Evolutionary conservation across 331 rosid genomes (phyloP).

Genomic region (Acacia concinna): DNA sequence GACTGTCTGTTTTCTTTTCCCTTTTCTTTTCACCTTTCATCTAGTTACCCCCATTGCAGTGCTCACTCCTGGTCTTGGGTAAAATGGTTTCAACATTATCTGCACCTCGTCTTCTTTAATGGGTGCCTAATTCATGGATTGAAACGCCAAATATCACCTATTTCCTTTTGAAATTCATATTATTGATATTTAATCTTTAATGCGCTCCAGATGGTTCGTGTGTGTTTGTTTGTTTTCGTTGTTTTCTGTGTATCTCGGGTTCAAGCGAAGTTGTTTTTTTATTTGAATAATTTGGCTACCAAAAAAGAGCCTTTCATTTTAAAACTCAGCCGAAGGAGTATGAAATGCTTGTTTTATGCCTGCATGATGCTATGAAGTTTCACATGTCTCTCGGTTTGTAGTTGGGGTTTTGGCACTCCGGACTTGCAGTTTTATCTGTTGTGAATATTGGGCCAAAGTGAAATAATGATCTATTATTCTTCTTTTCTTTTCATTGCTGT

Average conservation of each 20-base stretch:
- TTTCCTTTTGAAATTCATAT: neutral
- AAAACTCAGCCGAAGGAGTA: neutral
- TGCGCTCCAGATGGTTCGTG: neutral
- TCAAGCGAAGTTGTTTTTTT: neutral
- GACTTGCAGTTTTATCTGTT: neutral
- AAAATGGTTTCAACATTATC: neutral
- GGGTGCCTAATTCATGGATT: neutral
- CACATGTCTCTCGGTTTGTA: neutral
- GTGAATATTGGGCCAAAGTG: neutral
- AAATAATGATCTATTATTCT: neutral
- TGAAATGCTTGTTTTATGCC: constrained; percentile 10
- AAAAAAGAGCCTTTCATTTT: neutral
- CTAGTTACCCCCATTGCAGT: neutral
- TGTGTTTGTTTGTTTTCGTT: neutral
- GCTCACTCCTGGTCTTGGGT: neutral
- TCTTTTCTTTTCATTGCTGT: constrained; percentile 18
- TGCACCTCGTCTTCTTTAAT: neutral
- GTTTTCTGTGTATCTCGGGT: constrained; percentile 32
- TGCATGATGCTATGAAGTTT: neutral
- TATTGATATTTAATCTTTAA: neutral
- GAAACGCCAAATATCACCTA: neutral
- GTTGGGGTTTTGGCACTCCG: constrained; percentile 20
- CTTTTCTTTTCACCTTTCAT: neutral
- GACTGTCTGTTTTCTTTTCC: neutral
- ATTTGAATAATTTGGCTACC: neutral